Evolutionary conservation across 345 rosid species (phyloP), one percentile per base, ranked within the genome.

Genomic region (Crucihimalaya himalaica): DNA sequence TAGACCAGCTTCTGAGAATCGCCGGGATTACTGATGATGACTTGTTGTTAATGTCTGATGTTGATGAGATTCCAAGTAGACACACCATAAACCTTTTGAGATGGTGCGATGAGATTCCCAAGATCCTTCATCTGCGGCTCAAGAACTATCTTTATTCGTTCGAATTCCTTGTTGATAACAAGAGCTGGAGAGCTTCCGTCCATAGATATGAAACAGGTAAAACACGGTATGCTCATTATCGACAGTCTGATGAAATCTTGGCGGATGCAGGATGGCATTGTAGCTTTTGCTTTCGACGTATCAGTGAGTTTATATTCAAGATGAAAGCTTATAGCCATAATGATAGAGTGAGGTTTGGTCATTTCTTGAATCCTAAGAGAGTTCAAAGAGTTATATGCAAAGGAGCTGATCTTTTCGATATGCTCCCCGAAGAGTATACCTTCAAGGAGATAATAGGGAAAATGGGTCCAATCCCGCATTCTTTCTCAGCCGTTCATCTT

Each of bases 181-280:
- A 85, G 71, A 89, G 96, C 84, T 92, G 97, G 97, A 89, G 97
- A 78, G 93, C 96, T 43, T 89, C 97, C 0, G 82, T 91, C 5
- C 97, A 91, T 66, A 79, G 90, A 50, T 89, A 89, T 45, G 83
- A 84, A 82, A 72, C 82, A 1, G 95, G 92, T 1, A 81, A 80
- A 56, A 89, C 95, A 2, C 73, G 85, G 71, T 89, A 89, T 77
- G 92, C 89, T 10, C 95, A 89, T 82, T 89, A 87, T 63, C 84
- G 95, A 1, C 95, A 87, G 78, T 66, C 84, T 1, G 90, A 87
- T 81, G 84, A 78, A n/a, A 75, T 89, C 35, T 74, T 89, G 82
- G 87, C 90, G 0, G 95, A 89, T 78, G 86, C 95, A 9, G 95
- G 95, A 35, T 89, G 92, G 95, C 95, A 89, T 71, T 89, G 95